Base-by-base conservation (phyloP, 2,329 filamentous ascomycete species). In the Colletotrichum spaethianum region DNA sequence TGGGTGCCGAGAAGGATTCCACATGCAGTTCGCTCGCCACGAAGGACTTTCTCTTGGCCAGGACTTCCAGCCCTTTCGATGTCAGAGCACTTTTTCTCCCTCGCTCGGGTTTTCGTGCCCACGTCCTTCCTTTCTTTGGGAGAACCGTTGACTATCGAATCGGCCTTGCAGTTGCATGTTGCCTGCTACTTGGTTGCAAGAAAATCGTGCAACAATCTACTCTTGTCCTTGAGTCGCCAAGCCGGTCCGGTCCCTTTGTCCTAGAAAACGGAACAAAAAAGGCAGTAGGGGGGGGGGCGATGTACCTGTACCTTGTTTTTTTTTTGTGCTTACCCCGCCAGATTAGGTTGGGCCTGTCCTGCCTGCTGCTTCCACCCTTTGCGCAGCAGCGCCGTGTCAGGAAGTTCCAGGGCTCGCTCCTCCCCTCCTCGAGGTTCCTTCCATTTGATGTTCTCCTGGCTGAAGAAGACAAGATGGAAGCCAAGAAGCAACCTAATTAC, bases 251-350 rank as follows among this genome's bases (percentile, higher is more conserved):
- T 23, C 5, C 36, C 50, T 71, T 68, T 71, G 50, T 71, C 16
- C 57, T 69, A 33, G 57, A n/a, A 36, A 53, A 7, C 36, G 60
- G 31, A 46, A 33, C 23, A 14, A 33, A 16, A 42, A 12, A 16
- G 52, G 26, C 12, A 36, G n/a, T 20, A 23, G 4, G 46, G 18
- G 16, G 40, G 23, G 26, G 33, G 36, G 65, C 36, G 28, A 48
- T 26, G 52, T 50, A 33, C 18, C 36, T 28, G 2, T 52, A 1
- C 26, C 8, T 4, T 7, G 31, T 18, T 55, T 53, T 18, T 31
- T 33, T n/a, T 60, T 28, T 23, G 65, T 60, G 64, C 64, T 59
- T 63, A 69, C 59, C 69, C 69, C 65, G 65, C 59, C 59, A 69
- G 53, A 53, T 59, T 46, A 63, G 56, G 31, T 67, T 56, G 55